phyloP scores from a whole-genome alignment of 2,329 filamentous ascomycete species.

The Periglandula ipomoeae region DNA sequence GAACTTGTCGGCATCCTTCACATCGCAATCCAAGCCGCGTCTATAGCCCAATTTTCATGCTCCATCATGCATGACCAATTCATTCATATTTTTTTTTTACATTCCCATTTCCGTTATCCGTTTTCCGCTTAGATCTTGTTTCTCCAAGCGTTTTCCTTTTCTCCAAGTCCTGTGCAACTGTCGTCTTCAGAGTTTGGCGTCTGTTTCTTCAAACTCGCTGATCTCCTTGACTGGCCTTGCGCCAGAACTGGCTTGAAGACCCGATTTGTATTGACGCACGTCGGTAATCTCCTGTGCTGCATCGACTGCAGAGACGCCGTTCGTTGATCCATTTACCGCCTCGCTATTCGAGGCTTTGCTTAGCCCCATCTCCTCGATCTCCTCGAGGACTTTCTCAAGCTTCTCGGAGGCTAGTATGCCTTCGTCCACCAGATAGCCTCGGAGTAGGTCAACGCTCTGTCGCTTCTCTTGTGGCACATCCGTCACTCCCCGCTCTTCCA shows the following conservation, averaged over 20 bases:
- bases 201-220: slow-evolving; percentile 76
- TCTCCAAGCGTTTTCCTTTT: not conserved
- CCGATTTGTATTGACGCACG: slow-evolving; percentile 71
- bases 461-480: slow-evolving; percentile 31
- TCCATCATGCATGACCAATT: not conserved
- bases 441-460: slow-evolving; percentile 41
- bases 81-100: not conserved
- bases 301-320: slow-evolving; percentile 33
- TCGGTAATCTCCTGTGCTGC: slow-evolving; percentile 58
- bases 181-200: slow-evolving; percentile 58
- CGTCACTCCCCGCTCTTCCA: slow-evolving; percentile 26
- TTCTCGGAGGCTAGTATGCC: slow-evolving; percentile 40
- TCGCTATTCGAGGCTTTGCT: slow-evolving; percentile 23
- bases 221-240: slow-evolving; percentile 66
- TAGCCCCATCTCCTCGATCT: slow-evolving; percentile 34
- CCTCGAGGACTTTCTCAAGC: slow-evolving; percentile 36
- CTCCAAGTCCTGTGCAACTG: not conserved
- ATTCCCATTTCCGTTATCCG: not conserved
- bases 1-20: not conserved
- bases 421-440: slow-evolving; percentile 38
- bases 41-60: not conserved
- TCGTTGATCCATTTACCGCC: slow-evolving; percentile 23
- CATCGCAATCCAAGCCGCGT: not conserved
- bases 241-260: slow-evolving; percentile 62
- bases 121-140: too few relatives aligned